phyloP scores from a whole-genome alignment of 805 yeast genomes.

The Komagataella mondaviorum region DNA sequence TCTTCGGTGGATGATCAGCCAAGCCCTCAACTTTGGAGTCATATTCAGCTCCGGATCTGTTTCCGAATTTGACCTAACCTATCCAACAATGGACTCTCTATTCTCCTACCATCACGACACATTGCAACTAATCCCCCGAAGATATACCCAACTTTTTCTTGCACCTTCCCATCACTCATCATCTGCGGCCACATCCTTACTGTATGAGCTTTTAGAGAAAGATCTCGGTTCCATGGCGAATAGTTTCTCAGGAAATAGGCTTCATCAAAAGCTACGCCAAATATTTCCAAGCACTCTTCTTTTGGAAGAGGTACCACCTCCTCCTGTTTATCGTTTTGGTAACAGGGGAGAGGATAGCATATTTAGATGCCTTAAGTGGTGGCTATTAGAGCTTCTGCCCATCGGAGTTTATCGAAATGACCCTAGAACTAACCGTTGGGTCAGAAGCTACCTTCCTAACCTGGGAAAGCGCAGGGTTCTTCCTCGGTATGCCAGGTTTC shows the following conservation, averaged over 20 bases:
- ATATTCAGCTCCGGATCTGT: constrained; percentile 26
- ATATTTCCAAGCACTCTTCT: constrained; percentile 3
- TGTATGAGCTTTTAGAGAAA: neutral
- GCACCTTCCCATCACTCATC: neutral
- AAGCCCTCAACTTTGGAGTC: constrained; percentile 38
- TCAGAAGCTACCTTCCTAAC: constrained; percentile 36
- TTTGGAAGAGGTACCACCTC: constrained; percentile 9
- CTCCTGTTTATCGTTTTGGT: constrained; percentile 17
- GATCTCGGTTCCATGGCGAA: neutral
- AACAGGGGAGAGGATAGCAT: constrained; percentile 22
- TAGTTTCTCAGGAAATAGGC: neutral
- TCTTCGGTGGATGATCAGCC: constrained; percentile 47
- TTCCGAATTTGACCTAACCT: constrained; percentile 23
- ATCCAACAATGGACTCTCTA: constrained; percentile 25
- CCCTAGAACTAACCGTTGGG: constrained; percentile 35
- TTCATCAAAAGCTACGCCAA: neutral
- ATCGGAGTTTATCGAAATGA: constrained; percentile 33
- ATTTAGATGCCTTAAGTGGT: constrained; percentile 30
- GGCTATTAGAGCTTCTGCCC: constrained; percentile 52
- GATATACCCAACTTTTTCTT: neutral
- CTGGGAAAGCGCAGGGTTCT: constrained; percentile 37
- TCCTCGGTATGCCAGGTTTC: constrained; percentile 32
- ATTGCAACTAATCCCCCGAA: constrained; percentile 9
- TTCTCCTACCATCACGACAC: constrained; percentile 40
- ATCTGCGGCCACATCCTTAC: neutral